Evolutionary conservation across 2,329 filamentous ascomycete species (phyloP), one percentile per base, ranked within the genome.

Genomic region (Aspergillus costaricaensis): DNA sequence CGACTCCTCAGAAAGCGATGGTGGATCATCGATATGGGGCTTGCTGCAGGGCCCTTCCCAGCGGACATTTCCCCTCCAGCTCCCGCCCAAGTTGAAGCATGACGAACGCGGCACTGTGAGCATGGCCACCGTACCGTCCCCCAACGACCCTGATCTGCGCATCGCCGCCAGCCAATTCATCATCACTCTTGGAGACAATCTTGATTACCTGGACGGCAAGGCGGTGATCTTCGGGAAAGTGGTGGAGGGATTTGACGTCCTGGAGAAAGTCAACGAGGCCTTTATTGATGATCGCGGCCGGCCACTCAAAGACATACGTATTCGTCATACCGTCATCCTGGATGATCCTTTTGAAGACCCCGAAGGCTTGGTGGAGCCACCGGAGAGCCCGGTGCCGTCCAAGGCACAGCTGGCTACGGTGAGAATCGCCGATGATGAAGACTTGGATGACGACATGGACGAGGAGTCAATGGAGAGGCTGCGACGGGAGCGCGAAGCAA

Each of bases 141-240:
- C 88, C 4, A 83, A 85, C 15, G 90, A 97, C 70, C 89, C 91
- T 2, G 92, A 97, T 68, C 87, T 88, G 61, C 87, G 92, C 32
- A 80, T 96, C 48, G 92, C 92, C 0, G 92, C 86, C 6, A 96
- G 92, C 68, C 94, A 99, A 74, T 99, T 99, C 74, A 88, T 98
- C 70, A 87, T 99, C 62, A 97, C 94, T 0, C 82, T 97, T 4
- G 92, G 91, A 39, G 91, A 96, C 65, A 88, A 95, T 63, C 88
- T 96, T 2, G 93, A 97, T 71, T 96, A 90, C 72, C 79, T 98
- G 32, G 92, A 99, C 72, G 92, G 91, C 64, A 96, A 95, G 74
- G 92, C 91, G n/a, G 91, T 92, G 27, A 90, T 97, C 50, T 99
- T 98, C 73, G 94, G 92, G 60, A 93, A 92, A 68, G 92, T 98